Conservation (phyloP, 2,329 filamentous ascomycete species). For the Colletotrichum truncatum region DNA sequence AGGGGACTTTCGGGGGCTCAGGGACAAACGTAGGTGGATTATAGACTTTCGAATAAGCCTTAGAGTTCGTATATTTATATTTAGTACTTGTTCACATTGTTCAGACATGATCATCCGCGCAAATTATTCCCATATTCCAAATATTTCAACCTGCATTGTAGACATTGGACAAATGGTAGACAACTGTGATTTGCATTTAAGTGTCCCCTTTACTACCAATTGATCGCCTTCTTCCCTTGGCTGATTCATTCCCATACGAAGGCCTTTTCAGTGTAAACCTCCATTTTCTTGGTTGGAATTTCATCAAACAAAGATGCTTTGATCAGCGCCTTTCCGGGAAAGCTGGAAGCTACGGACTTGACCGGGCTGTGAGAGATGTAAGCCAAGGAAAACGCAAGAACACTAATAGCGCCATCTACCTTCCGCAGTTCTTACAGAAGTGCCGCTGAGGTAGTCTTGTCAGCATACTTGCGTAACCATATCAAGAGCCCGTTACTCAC, state of each 20-base stretch:
- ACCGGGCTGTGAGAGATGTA: not conserved
- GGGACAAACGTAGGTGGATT: not conserved
- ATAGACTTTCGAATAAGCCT: not conserved
- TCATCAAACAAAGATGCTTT: constrained; percentile 26
- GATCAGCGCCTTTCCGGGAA: constrained; percentile 1
- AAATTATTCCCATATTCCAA: too few species aligned
- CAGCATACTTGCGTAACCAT: too few species aligned
- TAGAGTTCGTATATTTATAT: not conserved
- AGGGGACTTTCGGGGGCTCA: not conserved
- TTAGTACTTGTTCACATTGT: not conserved
- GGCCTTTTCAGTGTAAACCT: not conserved
- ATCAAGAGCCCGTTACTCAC: not conserved
- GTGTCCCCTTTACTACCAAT: too few species aligned
- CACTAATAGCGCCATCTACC: not conserved
- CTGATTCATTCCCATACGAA: not conserved
- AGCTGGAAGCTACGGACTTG: not conserved
- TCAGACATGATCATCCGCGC: too few species aligned
- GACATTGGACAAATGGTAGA: too few species aligned
- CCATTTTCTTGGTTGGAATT: constrained; percentile 1
- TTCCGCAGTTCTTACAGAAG: constrained; percentile 24
- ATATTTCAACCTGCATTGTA: too few species aligned
- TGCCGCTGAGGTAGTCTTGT: not conserved
- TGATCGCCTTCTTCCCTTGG: too few species aligned
- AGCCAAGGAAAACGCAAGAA: not conserved
- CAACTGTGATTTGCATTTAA: too few species aligned